phyloP scores from a whole-genome alignment of 192 early-diverging fungal genomes.

The Gaertneriomyces sp. region DNA sequence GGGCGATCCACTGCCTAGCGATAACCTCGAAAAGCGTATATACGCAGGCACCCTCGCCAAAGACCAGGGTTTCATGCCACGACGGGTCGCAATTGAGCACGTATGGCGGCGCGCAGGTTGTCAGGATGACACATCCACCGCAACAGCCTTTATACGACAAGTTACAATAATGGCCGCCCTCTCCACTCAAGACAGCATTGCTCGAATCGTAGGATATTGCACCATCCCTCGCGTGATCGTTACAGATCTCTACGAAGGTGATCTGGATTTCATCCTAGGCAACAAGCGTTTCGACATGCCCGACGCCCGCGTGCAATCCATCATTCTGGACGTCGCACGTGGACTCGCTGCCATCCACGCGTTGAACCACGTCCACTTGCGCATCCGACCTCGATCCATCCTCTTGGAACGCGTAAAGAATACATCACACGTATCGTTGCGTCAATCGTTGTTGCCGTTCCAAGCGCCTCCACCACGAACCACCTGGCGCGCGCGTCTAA shows the following conservation, averaged over 20 bases:
- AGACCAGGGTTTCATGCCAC: slow-evolving; percentile 26
- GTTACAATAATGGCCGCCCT: slow-evolving; percentile 26
- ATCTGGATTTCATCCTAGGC: slow-evolving; percentile 24
- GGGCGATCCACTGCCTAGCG: slow-evolving; percentile 18
- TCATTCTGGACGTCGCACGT: slow-evolving; percentile 18
- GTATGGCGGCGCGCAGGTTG: slow-evolving; percentile 23
- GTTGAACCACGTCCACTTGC: slow-evolving; percentile 21
- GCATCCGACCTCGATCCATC: slow-evolving; percentile 17
- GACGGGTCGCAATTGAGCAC: slow-evolving; percentile 24
- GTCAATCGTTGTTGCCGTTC: slow-evolving; percentile 14
- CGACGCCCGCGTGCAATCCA: slow-evolving; percentile 5
- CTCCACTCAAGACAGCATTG: slow-evolving; percentile 16
- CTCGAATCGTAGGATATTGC: slow-evolving; percentile 27
- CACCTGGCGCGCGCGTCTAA: slow-evolving; percentile 26
- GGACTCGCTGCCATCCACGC: slow-evolving; percentile 14
- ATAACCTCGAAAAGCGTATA: slow-evolving; percentile 20
- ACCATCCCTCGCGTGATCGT: slow-evolving; percentile 26
- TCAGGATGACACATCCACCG: slow-evolving; percentile 5
- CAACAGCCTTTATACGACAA: slow-evolving; percentile 11
- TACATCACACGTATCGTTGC: slow-evolving; percentile 15
- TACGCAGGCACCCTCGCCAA: slow-evolving; percentile 22
- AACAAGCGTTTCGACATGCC: slow-evolving; percentile 26
- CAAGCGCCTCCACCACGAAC: slow-evolving; percentile 14
- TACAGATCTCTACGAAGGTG: slow-evolving; percentile 25
- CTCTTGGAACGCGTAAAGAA: slow-evolving; percentile 26